Percentiles rank a stretch among this genome's conserved stretches.
Evolutionary conservation across 495 filamentous ascomycete genomes (phyloP).

Genomic region (Thozetella sp.): DNA sequence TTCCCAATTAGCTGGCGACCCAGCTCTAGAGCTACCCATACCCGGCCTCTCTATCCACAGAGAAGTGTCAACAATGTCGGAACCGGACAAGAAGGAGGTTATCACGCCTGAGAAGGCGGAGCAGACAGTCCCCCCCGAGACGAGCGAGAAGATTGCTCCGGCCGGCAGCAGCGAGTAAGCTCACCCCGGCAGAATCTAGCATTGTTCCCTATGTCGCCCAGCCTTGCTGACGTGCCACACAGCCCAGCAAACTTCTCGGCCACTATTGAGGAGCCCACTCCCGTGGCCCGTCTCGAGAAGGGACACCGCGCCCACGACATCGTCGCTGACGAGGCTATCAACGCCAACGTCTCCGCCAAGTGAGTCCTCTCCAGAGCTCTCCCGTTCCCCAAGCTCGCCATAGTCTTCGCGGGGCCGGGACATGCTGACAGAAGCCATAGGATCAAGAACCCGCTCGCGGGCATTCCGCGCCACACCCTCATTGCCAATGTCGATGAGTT

Average conservation of each 20-base stretch:
- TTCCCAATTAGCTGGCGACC: no score
- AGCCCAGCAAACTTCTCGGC: not conserved
- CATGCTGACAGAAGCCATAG: conserved; percentile 6
- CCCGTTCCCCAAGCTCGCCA: not conserved
- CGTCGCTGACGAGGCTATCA: conserved; percentile 18
- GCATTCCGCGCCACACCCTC: conserved; percentile 52
- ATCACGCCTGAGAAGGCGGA: not conserved
- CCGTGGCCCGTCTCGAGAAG: not conserved
- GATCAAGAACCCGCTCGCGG: conserved; percentile 57
- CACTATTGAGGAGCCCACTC: not conserved
- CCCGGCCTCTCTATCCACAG: not conserved
- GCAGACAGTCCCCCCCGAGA: no score
- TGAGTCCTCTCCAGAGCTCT: conserved; percentile 12
- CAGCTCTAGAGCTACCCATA: not conserved
- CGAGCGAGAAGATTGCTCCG: no score
- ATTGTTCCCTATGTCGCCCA: not conserved
- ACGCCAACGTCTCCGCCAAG: conserved; percentile 47
- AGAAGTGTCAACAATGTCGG: not conserved
- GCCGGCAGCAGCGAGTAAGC: not conserved
- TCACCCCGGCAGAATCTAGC: no score
- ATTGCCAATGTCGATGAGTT: conserved; percentile 58
- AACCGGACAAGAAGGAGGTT: not conserved
- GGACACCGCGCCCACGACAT: not conserved
- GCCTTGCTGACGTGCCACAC: not conserved
- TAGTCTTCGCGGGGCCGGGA: not conserved